These are phyloP conservation scores for Colletotrichum eleusines DNA, from an alignment of 2,329 filamentous ascomycete species.

Conservation along the genomic window DNA sequence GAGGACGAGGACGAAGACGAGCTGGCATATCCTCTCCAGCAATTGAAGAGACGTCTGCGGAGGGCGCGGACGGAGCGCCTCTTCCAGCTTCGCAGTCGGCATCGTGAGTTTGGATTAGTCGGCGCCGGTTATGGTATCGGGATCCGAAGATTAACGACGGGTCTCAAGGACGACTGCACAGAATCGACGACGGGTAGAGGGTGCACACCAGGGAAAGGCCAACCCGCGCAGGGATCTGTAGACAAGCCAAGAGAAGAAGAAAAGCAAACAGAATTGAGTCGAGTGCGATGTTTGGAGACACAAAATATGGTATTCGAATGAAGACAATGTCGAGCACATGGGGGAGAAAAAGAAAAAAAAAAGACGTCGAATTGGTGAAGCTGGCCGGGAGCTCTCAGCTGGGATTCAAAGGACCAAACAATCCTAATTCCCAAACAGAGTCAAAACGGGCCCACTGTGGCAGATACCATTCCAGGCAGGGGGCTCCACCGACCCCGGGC, in stretches of 20 bases:
- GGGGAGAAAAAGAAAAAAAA: no score
- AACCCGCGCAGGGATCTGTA: background rate
- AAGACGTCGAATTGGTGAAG: conserved; percentile 18
- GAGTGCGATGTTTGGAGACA: conserved; percentile 8
- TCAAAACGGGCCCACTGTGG: conserved; percentile 41
- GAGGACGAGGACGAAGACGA: conserved; percentile 39
- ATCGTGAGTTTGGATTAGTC: conserved; percentile 5
- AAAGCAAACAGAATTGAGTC: background rate
- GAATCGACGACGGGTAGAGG: background rate
- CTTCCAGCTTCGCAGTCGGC: conserved; percentile 28
- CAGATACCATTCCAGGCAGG: conserved; percentile 37
- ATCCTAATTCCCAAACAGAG: conserved; percentile 39
- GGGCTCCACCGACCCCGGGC: conserved; percentile 16
- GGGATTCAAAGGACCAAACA: conserved; percentile 38
- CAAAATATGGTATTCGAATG: conserved; percentile 17
- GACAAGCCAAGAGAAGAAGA: background rate
- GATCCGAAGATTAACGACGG: background rate
- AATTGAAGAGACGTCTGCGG: conserved; percentile 31
- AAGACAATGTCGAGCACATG: conserved; percentile 16
- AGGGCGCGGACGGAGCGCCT: conserved; percentile 27
- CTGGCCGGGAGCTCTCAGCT: conserved; percentile 14
- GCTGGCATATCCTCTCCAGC: conserved; percentile 35
- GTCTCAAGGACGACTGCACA: background rate
- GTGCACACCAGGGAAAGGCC: no score
- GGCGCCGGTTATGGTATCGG: background rate